These are phyloP conservation scores for Metschnikowia cerradonensis DNA, from an alignment of 805 yeast species.

Conservation along the genomic window DNA sequence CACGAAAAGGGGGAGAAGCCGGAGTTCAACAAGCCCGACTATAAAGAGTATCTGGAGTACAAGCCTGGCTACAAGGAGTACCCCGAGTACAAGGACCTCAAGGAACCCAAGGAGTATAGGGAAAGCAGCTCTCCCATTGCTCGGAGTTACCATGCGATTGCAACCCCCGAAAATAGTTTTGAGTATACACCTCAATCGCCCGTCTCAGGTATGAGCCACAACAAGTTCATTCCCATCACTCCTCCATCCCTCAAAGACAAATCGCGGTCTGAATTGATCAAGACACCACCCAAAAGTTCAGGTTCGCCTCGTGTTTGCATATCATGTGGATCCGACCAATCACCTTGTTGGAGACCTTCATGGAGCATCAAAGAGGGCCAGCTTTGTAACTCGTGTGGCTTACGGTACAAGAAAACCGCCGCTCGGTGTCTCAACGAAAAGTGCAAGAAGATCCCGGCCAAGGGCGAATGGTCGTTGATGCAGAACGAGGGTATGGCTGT, in stretches of 20 bases:
- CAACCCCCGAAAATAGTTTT: neutral
- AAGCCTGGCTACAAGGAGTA: too few species aligned
- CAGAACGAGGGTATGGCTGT: conserved; percentile 55
- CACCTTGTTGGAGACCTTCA: conserved; percentile 98
- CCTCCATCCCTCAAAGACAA: conserved; percentile 36
- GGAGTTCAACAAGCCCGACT: too few species aligned
- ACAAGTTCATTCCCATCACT: conserved; percentile 37
- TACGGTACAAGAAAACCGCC: conserved; percentile 89
- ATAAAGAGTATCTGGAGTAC: too few species aligned
- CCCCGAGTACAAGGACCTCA: too few species aligned
- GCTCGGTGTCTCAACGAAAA: conserved; percentile 75
- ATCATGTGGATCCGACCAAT: conserved; percentile 84
- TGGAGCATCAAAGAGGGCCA: conserved; percentile 94
- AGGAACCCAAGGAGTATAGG: too few species aligned
- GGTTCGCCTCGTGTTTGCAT: conserved; percentile 60
- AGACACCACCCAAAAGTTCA: conserved; percentile 27
- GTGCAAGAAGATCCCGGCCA: conserved; percentile 91
- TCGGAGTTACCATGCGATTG: neutral
- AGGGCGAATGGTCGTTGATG: conserved; percentile 92
- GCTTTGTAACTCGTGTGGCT: conserved; percentile 93
- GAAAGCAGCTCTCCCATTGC: too few species aligned
- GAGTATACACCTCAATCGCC: neutral
- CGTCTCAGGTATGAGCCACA: neutral
- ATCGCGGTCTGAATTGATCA: conserved; percentile 27
- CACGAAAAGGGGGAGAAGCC: neutral